Conservation (phyloP, 2,329 filamentous ascomycete genomes). For the Chalaropsis thielavioides region DNA sequence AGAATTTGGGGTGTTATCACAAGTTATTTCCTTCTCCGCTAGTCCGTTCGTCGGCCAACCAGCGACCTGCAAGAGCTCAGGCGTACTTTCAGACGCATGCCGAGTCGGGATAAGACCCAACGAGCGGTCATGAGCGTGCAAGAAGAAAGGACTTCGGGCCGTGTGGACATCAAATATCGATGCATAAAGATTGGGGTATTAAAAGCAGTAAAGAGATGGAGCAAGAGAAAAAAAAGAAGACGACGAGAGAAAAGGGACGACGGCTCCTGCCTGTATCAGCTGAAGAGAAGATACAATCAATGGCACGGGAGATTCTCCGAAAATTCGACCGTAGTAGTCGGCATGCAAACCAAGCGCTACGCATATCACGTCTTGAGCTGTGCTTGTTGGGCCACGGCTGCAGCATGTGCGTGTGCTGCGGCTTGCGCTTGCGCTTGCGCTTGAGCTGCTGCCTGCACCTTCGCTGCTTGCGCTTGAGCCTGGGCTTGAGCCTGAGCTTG, state of each 20-base stretch:
- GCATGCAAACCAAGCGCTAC: not conserved
- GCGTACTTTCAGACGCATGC: not conserved
- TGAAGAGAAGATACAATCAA: not conserved
- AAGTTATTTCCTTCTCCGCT: not conserved
- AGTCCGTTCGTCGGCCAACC: not conserved
- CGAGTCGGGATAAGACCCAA: not conserved
- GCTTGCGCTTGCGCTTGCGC: slow-evolving; percentile 4
- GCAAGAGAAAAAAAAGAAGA: slow-evolving; percentile 8
- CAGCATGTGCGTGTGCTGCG: slow-evolving; percentile 7
- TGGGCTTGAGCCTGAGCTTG: slow-evolving; percentile 19
- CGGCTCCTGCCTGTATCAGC: too few relatives aligned
- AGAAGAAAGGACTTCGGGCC: not conserved
- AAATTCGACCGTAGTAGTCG: not conserved
- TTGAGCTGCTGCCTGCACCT: slow-evolving; percentile 15
- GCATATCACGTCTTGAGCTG: slow-evolving; percentile 9
- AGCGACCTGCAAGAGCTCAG: not conserved
- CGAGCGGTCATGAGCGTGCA: not conserved
- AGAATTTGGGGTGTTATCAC: not conserved
- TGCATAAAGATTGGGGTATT: slow-evolving; percentile 5
- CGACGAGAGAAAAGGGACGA: not conserved
- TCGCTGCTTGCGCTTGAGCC: slow-evolving; percentile 18
- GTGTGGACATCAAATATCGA: not conserved
- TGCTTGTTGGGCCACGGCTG: slow-evolving; percentile 9
- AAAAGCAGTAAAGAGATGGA: slow-evolving; percentile 8
- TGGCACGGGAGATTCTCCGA: not conserved